phyloP scores from a whole-genome alignment of 345 rosid genomes.

The Acer saccharum region DNA sequence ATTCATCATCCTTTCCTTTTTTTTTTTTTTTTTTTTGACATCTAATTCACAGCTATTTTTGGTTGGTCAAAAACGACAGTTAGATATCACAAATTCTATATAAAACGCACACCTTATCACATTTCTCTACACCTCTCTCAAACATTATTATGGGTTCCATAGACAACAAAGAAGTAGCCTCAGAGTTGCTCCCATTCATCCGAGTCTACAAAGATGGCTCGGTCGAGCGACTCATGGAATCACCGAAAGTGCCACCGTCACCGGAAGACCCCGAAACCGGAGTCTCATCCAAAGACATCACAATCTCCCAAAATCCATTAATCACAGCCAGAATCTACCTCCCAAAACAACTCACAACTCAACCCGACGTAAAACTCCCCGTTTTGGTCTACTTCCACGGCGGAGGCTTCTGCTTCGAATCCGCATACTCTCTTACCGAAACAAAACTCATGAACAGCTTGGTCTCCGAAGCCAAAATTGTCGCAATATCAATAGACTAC shows the following conservation, averaged over 20 bases:
- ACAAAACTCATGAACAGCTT: conserved; percentile 25
- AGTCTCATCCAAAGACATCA: conserved; percentile 45
- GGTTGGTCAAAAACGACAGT: background rate
- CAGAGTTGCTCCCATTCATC: conserved; percentile 26
- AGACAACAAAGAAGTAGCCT: conserved; percentile 21
- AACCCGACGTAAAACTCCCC: conserved; percentile 31
- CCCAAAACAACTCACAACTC: conserved; percentile 24
- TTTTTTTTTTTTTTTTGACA: too few species aligned
- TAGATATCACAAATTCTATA: background rate
- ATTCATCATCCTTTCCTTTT: background rate
- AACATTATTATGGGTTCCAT: background rate
- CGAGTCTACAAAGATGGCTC: conserved; percentile 43
- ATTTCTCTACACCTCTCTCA: background rate
- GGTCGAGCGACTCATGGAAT: conserved; percentile 26
- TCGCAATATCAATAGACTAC: conserved; percentile 49
- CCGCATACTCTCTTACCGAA: conserved; percentile 35
- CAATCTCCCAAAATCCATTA: conserved; percentile 26
- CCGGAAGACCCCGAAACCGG: conserved; percentile 33
- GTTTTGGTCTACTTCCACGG: conserved; percentile 48
- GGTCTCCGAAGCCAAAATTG: conserved; percentile 26
- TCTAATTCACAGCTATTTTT: background rate
- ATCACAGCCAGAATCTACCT: conserved; percentile 42
- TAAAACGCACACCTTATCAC: background rate
- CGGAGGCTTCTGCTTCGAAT: conserved; percentile 45
- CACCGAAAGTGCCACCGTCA: conserved; percentile 28